Evolutionary conservation across 1,284 basidiomycete genomes (phyloP).

Genomic region (Tylopilus sp.): DNA sequence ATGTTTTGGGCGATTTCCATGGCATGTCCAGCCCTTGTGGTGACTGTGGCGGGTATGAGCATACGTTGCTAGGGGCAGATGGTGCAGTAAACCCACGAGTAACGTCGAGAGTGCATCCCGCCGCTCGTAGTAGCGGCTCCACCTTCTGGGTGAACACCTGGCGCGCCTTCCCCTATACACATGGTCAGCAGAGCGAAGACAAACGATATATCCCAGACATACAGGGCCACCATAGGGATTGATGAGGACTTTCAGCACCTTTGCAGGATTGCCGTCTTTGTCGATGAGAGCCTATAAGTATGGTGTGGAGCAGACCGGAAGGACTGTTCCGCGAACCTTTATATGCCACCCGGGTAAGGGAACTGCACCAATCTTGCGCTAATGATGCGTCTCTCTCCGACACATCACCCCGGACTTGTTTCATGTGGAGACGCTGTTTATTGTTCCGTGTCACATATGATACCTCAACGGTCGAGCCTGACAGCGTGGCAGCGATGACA

Average conservation of each 20-base stretch:
- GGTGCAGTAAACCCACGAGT: slow-evolving; percentile 59
- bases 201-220: slow-evolving; percentile 31
- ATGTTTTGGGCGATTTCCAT: slow-evolving; percentile 74
- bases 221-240: slow-evolving; percentile 90
- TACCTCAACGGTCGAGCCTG: slow-evolving; percentile 53
- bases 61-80: slow-evolving; percentile 2
- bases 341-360: slow-evolving; percentile 71
- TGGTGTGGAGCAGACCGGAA: not conserved
- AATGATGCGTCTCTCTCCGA: slow-evolving; percentile 46
- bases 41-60: slow-evolving; percentile 60
- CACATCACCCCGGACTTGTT: slow-evolving; percentile 56
- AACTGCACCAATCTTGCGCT: slow-evolving; percentile 67
- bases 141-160: slow-evolving; percentile 74
- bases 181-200: slow-evolving; percentile 4
- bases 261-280: slow-evolving; percentile 62
- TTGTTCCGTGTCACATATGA: slow-evolving; percentile 59
- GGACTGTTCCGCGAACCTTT: slow-evolving; percentile 55
- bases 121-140: slow-evolving; percentile 84
- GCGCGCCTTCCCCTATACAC: slow-evolving; percentile 73
- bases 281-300: slow-evolving; percentile 8
- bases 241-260: slow-evolving; percentile 78
- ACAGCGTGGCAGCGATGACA: slow-evolving; percentile 61
- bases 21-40: slow-evolving; percentile 81
- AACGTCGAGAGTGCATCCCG: slow-evolving; percentile 76
- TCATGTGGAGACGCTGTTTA: slow-evolving; percentile 51